phyloP scores from a whole-genome alignment of 805 yeast genomes.

The Metschnikowia matae region DNA sequence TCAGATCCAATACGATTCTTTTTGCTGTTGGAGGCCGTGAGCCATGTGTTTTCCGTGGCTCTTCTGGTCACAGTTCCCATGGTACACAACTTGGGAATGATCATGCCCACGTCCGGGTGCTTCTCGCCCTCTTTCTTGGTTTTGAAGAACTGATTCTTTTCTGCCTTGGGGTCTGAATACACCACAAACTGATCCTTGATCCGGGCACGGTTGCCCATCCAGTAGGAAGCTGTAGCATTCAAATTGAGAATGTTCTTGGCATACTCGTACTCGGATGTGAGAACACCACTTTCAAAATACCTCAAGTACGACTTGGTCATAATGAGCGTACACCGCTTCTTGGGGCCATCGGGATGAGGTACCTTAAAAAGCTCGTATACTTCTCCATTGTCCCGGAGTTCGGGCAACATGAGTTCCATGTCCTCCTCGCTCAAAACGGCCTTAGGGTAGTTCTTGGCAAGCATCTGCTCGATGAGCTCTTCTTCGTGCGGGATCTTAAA shows the following conservation, averaged over 20 bases:
- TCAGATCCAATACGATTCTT: conserved; percentile 85
- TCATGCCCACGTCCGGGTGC: conserved; percentile 54
- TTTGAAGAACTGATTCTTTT: conserved; percentile 23
- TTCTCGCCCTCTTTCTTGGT: conserved; percentile 21
- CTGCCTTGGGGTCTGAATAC: conserved; percentile 28
- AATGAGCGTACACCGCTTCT: conserved; percentile 65
- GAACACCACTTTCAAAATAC: conserved; percentile 66
- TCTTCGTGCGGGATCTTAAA: conserved; percentile 55
- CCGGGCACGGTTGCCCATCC: conserved; percentile 88
- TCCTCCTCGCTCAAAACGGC: conserved; percentile 30
- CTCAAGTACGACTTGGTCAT: conserved; percentile 72
- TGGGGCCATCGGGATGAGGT: conserved; percentile 86
- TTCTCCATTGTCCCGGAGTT: conserved; percentile 21
- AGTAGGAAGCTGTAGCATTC: conserved; percentile 79
- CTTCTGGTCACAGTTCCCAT: conserved; percentile 98
- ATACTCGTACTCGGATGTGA: conserved; percentile 64
- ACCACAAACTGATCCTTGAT: conserved; percentile 85
- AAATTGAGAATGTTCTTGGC: conserved; percentile 78
- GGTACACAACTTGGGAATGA: conserved; percentile 76
- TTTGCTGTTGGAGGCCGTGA: conserved; percentile 95
- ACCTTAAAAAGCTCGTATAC: conserved; percentile 54
- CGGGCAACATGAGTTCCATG: conserved; percentile 20
- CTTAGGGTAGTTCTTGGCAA: conserved; percentile 35
- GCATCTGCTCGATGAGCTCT: conserved; percentile 23
- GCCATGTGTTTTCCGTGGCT: conserved; percentile 96